A percentile compares a stretch with the other conserved stretches of the same genome.
These are phyloP conservation scores for Sporisorium iseilematis-ciliati DNA, from an alignment of 1,284 basidiomycete genomes.

Conservation along the genomic window DNA sequence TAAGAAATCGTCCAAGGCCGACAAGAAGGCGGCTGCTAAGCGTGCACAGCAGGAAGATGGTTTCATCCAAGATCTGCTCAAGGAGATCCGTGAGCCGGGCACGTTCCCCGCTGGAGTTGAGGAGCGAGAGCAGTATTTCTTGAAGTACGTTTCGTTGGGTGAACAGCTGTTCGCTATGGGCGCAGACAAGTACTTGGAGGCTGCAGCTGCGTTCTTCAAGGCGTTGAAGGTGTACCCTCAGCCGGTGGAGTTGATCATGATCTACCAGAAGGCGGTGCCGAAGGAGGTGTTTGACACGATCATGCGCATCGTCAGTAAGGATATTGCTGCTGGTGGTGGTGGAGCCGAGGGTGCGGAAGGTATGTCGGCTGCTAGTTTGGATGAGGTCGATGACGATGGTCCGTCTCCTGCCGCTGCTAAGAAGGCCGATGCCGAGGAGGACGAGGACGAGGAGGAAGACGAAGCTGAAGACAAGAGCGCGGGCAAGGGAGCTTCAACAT, in stretches of 20 bases:
- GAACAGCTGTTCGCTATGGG: slow-evolving; percentile 86
- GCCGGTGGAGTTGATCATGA: slow-evolving; percentile 81
- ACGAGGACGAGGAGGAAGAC: slow-evolving; percentile 2
- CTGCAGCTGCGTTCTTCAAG: slow-evolving; percentile 91
- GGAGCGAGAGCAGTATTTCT: slow-evolving; percentile 77
- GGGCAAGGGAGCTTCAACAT: slow-evolving; percentile 26
- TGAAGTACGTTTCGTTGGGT: slow-evolving; percentile 86
- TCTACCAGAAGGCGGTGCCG: slow-evolving; percentile 93
- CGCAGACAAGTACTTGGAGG: slow-evolving; percentile 72
- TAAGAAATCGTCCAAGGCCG: slow-evolving; percentile 75
- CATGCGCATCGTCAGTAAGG: slow-evolving; percentile 86
- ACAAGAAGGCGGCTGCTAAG: slow-evolving; percentile 71
- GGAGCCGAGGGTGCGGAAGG: slow-evolving; percentile 21
- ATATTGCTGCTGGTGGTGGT: slow-evolving; percentile 76
- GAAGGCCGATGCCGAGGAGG: slow-evolving; percentile 1
- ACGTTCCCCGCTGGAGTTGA: slow-evolving; percentile 76
- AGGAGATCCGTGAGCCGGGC: slow-evolving; percentile 52
- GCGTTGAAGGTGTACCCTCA: slow-evolving; percentile 94
- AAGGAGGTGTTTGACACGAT: slow-evolving; percentile 88
- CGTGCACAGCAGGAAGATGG: slow-evolving; percentile 52
- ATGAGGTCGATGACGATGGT: slow-evolving; percentile 56
- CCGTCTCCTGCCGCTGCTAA: slow-evolving; percentile 21
- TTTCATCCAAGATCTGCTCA: slow-evolving; percentile 57
- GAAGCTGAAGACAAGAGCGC: slow-evolving; percentile 12
- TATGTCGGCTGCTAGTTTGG: slow-evolving; percentile 43